Evolutionary conservation across 306 rosid genomes (phyloP).

Genomic region (Mimosa bimucronata): DNA sequence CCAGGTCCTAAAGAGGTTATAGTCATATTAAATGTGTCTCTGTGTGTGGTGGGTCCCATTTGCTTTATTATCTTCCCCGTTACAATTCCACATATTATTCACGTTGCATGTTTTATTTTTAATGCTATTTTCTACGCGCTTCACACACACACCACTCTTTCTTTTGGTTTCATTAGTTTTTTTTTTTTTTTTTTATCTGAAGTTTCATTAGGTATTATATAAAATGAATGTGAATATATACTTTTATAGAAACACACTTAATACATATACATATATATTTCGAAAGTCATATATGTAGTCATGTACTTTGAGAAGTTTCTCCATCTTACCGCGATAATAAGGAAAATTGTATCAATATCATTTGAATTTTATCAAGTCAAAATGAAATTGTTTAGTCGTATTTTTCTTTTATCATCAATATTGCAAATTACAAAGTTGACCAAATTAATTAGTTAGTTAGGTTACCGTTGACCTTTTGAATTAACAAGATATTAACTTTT

Average conservation of each 20-base stretch:
- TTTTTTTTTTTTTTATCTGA: no score
- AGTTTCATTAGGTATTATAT: not conserved
- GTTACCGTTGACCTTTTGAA: not conserved
- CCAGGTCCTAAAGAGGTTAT: not conserved
- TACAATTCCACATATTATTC: slow-evolving; percentile 51
- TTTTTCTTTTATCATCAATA: not conserved
- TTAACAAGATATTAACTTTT: not conserved
- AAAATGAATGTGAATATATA: no score
- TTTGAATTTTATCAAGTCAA: not conserved
- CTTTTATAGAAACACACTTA: not conserved
- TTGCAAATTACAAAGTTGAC: not conserved
- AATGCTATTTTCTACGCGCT: slow-evolving; percentile 26
- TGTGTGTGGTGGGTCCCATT: slow-evolving; percentile 9
- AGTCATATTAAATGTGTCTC: not conserved
- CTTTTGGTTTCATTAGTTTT: not conserved
- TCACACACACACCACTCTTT: not conserved
- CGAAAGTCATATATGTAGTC: not conserved
- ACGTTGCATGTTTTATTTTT: slow-evolving; percentile 37
- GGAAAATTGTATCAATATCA: not conserved
- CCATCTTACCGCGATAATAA: not conserved
- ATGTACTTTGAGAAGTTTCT: not conserved
- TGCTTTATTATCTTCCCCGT: slow-evolving; percentile 18
- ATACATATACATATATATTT: not conserved
- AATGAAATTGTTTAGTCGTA: not conserved
- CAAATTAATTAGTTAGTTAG: not conserved